Evolutionary conservation across 2,329 filamentous ascomycete species (phyloP).

Genomic region (Pseudogymnoascus sp.): DNA sequence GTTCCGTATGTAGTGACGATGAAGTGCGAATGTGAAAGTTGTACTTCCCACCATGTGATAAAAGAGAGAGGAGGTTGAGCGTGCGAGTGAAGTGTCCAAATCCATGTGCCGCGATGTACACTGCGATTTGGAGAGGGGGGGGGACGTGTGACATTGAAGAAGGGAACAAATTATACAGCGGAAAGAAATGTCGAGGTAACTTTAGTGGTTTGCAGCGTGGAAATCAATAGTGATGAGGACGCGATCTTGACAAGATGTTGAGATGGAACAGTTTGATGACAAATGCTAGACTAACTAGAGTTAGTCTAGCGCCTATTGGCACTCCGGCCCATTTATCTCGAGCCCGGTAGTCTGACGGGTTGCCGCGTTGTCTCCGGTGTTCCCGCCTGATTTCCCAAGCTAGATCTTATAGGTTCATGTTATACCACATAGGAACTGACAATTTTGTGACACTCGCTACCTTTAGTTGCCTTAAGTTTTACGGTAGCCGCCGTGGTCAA

Average conservation of each 20-base stretch:
- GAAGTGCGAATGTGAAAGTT: conserved; percentile 15
- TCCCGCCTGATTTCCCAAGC: neutral
- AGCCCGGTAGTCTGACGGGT: neutral
- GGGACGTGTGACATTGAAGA: neutral
- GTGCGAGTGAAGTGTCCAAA: conserved; percentile 29
- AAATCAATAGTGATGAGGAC: neutral
- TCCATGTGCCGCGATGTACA: conserved; percentile 12
- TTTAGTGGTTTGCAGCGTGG: too few relatives aligned
- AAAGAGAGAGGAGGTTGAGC: conserved; percentile 30
- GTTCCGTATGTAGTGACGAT: conserved; percentile 8
- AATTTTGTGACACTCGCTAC: too few relatives aligned
- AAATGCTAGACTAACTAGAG: neutral
- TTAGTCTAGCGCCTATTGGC: neutral
- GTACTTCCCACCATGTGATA: conserved; percentile 17
- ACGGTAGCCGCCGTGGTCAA: too few relatives aligned
- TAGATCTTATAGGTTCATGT: neutral
- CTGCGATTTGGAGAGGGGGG: conserved; percentile 16
- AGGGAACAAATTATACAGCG: conserved; percentile 3
- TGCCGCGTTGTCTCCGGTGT: neutral
- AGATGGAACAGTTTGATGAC: neutral
- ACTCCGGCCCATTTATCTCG: neutral
- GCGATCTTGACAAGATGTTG: neutral
- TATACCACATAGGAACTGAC: neutral
- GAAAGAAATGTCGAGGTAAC: neutral
- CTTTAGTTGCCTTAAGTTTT: neutral